Percentiles rank a stretch among this genome's conserved stretches.
These are phyloP conservation scores for Aristolochia contorta DNA, from an alignment of 164 flowering plant species.

Conservation along the genomic window DNA sequence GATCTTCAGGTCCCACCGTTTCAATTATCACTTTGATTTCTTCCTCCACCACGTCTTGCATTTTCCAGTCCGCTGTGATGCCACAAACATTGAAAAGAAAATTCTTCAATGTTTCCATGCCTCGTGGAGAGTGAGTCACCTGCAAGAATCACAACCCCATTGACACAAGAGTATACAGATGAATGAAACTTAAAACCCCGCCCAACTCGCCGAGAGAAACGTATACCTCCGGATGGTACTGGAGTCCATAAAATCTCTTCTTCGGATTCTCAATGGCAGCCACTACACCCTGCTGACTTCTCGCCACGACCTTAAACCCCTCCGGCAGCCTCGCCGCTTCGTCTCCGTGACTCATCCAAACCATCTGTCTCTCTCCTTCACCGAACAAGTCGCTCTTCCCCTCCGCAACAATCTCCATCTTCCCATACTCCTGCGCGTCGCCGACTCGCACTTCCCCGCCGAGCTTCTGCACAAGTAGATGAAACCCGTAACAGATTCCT, in stretches of 20 bases:
- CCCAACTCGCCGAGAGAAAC: no score
- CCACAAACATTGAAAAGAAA: conserved; percentile 83
- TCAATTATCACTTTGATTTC: conserved; percentile 62
- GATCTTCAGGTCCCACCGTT: conserved; percentile 59
- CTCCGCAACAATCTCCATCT: conserved; percentile 72
- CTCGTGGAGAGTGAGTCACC: conserved; percentile 94
- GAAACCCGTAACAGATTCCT: conserved; percentile 91
- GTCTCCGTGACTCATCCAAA: conserved; percentile 99
- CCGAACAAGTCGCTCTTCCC: conserved; percentile 42
- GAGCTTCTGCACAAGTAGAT: conserved; percentile 75
- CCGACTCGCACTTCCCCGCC: conserved; percentile 75
- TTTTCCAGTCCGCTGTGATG: conserved; percentile 67
- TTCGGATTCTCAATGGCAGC: conserved; percentile 61
- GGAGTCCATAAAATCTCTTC: conserved; percentile 76
- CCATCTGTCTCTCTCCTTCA: conserved; percentile 53
- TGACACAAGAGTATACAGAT: background rate
- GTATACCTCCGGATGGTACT: conserved; percentile 96
- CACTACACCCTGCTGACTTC: conserved; percentile 63
- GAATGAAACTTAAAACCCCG: background rate
- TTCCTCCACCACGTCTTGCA: conserved; percentile 82
- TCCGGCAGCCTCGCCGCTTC: conserved; percentile 65
- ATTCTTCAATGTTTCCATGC: conserved; percentile 71
- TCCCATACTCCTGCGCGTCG: conserved; percentile 84
- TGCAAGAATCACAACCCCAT: conserved; percentile 9
- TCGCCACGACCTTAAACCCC: conserved; percentile 67